Evolutionary conservation across 768 basidiomycete species (phyloP), one percentile per base, ranked within the genome.

Genomic region (Rhodocollybia butyracea): DNA sequence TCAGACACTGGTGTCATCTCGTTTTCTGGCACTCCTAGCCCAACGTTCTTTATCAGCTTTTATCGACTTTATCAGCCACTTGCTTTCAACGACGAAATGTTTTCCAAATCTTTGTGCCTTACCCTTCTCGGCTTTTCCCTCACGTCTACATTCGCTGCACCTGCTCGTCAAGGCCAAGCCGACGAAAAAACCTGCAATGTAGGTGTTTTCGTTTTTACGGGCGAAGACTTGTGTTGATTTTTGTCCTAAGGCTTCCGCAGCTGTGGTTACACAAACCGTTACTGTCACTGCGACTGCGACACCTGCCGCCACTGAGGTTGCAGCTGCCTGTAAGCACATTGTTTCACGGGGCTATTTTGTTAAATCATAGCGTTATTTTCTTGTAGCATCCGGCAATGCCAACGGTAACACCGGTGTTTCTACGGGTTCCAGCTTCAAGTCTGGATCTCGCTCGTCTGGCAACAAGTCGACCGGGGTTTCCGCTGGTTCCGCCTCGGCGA

Each of bases 1-100:
- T 42, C 39, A 29, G 51, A 53, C 51, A 53, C 51, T 53, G 51
- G 51, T 53, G 51, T 53, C 51, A 29, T 53, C 29, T 43, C 15
- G 50, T 43, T 42, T 53, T 26, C 51, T 43, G 39, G 51, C 31
- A 50, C 38, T n/a, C 24, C 36, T 38, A 51, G 38, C 50, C 36
- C 51, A 50, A 50, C 48, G 22, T 50, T 50, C 48, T 36, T 50
- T 50, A n/a, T n/a, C n/a, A n/a, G n/a, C n/a, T 10, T 53, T 26
- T 40, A 53, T 21, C 39, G 39, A 40, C 51, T 53, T 43, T 27
- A 26, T 53, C 36, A 8, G 34, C 42, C 36, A 51, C 38, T 12
- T 31, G 40, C 39, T 53, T 53, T 53, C 21, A 29, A 29, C 51
- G 39, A 27, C 51, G 41, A 43, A 53, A 53, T 53, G 51, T 53